phyloP scores from a whole-genome alignment of 2,329 filamentous ascomycete genomes.

The Cadophora malorum region DNA sequence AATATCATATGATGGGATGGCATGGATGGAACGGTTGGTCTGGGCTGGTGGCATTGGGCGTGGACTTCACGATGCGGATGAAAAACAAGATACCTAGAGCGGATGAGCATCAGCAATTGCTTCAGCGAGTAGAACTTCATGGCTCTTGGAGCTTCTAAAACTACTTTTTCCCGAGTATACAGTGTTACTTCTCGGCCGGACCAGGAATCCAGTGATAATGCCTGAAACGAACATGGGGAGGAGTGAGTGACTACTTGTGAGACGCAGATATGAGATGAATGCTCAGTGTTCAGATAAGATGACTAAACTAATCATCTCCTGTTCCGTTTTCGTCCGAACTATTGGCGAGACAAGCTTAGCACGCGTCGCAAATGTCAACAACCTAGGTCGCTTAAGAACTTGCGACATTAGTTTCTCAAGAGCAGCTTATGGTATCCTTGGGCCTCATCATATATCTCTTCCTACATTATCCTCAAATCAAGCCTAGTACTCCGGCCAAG shows the following conservation, averaged over 20 bases:
- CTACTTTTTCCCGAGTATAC: too few relatives aligned
- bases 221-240: background rate
- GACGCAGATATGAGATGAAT: background rate
- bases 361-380: background rate
- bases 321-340: background rate
- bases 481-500: slow-evolving; percentile 61
- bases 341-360: background rate
- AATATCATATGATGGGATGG: background rate
- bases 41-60: background rate
- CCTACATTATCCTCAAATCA: too few relatives aligned
- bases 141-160: background rate
- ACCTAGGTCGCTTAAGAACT: background rate
- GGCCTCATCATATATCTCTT: too few relatives aligned
- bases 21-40: background rate
- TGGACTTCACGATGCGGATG: background rate
- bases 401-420: background rate
- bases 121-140: background rate
- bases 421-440: too few relatives aligned
- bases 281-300: background rate
- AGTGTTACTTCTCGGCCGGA: background rate
- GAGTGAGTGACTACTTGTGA: background rate
- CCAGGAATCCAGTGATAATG: background rate
- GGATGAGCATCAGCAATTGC: background rate
- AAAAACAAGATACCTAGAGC: background rate
- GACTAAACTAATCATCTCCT: background rate